Evolutionary conservation across 208 protist genomes (phyloP).

Genomic region (Wallacemonas sp.): DNA sequence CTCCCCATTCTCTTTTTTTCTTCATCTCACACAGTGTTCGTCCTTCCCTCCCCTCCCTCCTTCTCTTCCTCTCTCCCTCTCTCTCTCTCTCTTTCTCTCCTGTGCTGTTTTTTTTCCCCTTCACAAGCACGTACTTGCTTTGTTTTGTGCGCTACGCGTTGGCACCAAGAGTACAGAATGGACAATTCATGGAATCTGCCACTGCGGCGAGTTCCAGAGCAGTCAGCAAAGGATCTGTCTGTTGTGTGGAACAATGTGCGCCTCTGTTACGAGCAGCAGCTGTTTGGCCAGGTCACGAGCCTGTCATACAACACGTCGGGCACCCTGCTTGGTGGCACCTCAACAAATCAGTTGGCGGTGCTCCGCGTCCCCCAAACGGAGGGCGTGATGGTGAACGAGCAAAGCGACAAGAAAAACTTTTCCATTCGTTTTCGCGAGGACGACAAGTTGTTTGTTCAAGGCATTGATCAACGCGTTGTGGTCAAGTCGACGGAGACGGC

Average conservation of each 20-base stretch:
- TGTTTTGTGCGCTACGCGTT: no score
- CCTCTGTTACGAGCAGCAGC: conserved; percentile 85
- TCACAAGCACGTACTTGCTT: no score
- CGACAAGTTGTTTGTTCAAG: conserved; percentile 78
- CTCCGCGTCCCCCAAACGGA: conserved; percentile 76
- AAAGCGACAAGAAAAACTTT: conserved; percentile 74
- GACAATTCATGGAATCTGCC: conserved; percentile 65
- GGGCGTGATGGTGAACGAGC: conserved; percentile 80
- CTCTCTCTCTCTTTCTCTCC: no score
- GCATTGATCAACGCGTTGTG: conserved; percentile 76
- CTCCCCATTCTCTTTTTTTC: no score
- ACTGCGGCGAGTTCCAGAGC: conserved; percentile 54
- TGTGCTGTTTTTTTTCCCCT: no score
- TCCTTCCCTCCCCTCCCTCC: no score
- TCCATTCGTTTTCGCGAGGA: conserved; percentile 80
- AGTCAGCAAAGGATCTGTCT: conserved; percentile 49
- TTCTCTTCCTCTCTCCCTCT: no score
- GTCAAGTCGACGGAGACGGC: conserved; percentile 76
- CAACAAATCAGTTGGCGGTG: conserved; percentile 81
- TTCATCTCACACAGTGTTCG: no score
- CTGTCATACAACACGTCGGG: conserved; percentile 68
- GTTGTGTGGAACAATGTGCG: conserved; percentile 77
- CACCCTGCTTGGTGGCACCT: conserved; percentile 60
- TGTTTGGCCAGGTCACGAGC: conserved; percentile 82
- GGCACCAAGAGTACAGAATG: conserved; percentile 30